Evolutionary conservation across 805 yeast species (phyloP).

Genomic region (Cyberlindnera subsufficiens): DNA sequence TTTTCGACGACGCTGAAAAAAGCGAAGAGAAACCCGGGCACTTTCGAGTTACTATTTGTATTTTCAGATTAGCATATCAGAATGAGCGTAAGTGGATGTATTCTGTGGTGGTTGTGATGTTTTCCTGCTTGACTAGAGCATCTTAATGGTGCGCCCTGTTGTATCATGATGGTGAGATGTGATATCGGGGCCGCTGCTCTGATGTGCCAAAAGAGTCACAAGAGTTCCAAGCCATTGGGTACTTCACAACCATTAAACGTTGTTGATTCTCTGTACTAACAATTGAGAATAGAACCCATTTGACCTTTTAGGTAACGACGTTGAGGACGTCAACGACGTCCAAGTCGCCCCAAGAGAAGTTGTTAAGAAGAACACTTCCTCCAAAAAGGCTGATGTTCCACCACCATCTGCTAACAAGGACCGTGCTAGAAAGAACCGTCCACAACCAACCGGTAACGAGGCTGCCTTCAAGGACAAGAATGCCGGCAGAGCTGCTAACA

Average conservation of each 20-base stretch:
- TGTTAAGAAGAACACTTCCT: constrained; percentile 76
- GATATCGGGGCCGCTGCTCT: background rate
- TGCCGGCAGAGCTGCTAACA: constrained; percentile 62
- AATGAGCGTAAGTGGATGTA: constrained; percentile 16
- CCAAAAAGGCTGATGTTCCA: constrained; percentile 80
- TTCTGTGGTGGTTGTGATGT: background rate
- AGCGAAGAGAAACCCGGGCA: background rate
- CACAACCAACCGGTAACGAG: constrained; percentile 78
- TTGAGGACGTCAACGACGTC: constrained; percentile 62
- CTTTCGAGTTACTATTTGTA: too few species aligned
- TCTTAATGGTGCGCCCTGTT: too few species aligned
- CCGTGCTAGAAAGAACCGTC: constrained; percentile 67
- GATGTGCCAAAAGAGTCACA: background rate
- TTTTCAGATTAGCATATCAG: background rate
- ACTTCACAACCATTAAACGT: background rate
- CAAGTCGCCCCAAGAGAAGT: constrained; percentile 61
- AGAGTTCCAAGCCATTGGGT: too few species aligned
- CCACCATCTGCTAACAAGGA: constrained; percentile 80
- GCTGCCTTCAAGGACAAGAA: constrained; percentile 73
- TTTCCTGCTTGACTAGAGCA: too few species aligned
- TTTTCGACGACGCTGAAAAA: constrained; percentile 17
- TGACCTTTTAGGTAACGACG: constrained; percentile 82
- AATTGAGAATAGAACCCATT: constrained; percentile 56
- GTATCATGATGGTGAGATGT: background rate
- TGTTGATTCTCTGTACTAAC: constrained; percentile 7